These are phyloP conservation scores for Coelastrella sp. DNA, from an alignment of 139 green algal genomes.

Conservation along the genomic window DNA sequence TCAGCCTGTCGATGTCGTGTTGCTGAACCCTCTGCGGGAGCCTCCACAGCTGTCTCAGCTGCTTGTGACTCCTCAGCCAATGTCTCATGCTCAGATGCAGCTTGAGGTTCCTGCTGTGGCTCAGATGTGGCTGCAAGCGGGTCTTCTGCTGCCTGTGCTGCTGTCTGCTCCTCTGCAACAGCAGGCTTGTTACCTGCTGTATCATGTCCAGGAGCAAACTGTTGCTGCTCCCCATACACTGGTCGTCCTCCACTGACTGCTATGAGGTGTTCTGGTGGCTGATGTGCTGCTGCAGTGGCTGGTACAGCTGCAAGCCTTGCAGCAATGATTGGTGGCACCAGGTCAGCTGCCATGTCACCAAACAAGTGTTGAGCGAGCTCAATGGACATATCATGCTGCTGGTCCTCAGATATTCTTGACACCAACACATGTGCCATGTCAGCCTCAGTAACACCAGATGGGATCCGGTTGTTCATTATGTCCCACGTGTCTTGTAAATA, in stretches of 20 bases:
- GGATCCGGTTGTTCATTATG: background rate
- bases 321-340: background rate
- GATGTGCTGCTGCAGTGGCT: background rate
- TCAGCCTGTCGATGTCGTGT: background rate
- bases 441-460: background rate
- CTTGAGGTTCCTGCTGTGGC: background rate
- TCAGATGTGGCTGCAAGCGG: background rate
- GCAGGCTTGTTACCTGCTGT: background rate
- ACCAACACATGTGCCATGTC: background rate
- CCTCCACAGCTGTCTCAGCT: background rate
- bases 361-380: constrained; percentile 25
- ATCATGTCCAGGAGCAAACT: background rate
- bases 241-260: background rate
- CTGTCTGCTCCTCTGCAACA: background rate
- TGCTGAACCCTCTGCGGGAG: background rate
- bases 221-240: background rate
- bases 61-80: background rate
- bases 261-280: background rate
- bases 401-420: background rate
- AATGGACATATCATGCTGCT: background rate
- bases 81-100: background rate
- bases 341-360: background rate
- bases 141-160: background rate
- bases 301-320: constrained; percentile 3
- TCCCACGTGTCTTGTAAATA: constrained; percentile 13